These are phyloP conservation scores for Emericellopsis atlantica DNA, from an alignment of 2,329 filamentous ascomycete species.

Conservation along the genomic window DNA sequence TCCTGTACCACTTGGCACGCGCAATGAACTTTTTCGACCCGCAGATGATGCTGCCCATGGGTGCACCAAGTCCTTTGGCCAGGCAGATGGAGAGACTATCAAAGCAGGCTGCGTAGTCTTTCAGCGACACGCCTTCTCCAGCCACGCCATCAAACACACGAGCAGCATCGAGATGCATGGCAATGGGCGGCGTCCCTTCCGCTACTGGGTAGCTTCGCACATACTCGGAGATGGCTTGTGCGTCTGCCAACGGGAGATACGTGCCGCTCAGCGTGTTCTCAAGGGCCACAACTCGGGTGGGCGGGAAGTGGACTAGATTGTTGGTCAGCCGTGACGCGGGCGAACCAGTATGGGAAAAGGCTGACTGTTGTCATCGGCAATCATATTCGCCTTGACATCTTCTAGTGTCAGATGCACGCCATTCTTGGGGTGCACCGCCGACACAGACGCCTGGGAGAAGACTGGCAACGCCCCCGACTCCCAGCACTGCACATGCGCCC, in stretches of 20 bases:
- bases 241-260: constrained; percentile 61
- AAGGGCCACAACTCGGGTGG: constrained; percentile 63
- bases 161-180: constrained; percentile 64
- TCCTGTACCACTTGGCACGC: constrained; percentile 32
- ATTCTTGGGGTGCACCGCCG: constrained; percentile 54
- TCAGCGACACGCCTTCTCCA: constrained; percentile 49
- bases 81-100: constrained; percentile 67
- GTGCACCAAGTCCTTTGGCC: constrained; percentile 66
- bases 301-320: constrained; percentile 64
- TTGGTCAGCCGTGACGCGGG: constrained; percentile 21
- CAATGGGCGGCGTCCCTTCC: constrained; percentile 33
- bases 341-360: not conserved
- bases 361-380: constrained; percentile 13
- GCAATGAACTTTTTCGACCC: constrained; percentile 24
- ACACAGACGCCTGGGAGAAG: constrained; percentile 55
- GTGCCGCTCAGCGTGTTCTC: constrained; percentile 73
- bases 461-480: constrained; percentile 51
- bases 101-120: constrained; percentile 52
- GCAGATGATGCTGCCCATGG: constrained; percentile 61
- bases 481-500: constrained; percentile 60
- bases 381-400: constrained; percentile 42
- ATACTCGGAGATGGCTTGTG: constrained; percentile 53
- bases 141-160: constrained; percentile 64
- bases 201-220: constrained; percentile 30
- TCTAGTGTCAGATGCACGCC: constrained; percentile 59